phyloP scores from a whole-genome alignment of 768 basidiomycete genomes.

The Boletus rubroflammeus region DNA sequence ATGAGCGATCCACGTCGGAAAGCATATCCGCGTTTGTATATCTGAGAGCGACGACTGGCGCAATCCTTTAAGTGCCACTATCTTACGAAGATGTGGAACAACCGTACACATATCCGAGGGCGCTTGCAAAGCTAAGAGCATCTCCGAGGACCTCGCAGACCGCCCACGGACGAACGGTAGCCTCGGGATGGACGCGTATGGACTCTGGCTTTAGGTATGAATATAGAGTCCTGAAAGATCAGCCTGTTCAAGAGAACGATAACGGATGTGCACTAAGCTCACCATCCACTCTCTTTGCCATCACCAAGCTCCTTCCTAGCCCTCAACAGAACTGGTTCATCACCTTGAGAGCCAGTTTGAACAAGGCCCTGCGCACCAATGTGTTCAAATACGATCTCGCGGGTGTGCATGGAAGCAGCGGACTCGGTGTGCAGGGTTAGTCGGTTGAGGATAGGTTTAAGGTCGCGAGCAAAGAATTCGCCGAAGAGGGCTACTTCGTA shows the following conservation, averaged over 20 bases:
- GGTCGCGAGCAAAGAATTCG: constrained; percentile 75
- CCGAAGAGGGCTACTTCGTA: constrained; percentile 84
- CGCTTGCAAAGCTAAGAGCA: constrained; percentile 75
- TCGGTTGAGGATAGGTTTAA: constrained; percentile 73
- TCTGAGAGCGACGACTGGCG: constrained; percentile 62
- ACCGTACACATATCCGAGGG: constrained; percentile 70
- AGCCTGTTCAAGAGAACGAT: neutral
- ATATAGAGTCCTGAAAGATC: constrained; percentile 57
- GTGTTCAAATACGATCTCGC: constrained; percentile 82
- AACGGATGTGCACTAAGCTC: constrained; percentile 15
- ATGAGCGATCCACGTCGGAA: constrained; percentile 68
- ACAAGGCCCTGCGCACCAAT: constrained; percentile 61
- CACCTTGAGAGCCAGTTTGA: constrained; percentile 43
- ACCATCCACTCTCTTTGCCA: constrained; percentile 60
- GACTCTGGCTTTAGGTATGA: constrained; percentile 83
- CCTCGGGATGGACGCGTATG: constrained; percentile 79
- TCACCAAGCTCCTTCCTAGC: constrained; percentile 71
- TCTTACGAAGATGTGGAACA: neutral
- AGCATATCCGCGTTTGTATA: constrained; percentile 77
- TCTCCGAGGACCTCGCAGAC: constrained; percentile 76
- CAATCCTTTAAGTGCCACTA: constrained; percentile 2
- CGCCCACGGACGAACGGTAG: constrained; percentile 84
- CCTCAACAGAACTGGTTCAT: constrained; percentile 65
- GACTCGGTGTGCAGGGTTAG: constrained; percentile 81
- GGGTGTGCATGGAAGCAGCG: constrained; percentile 65